Conservation (phyloP, 2,329 filamentous ascomycete species). For the Tolypocladium tundrense region DNA sequence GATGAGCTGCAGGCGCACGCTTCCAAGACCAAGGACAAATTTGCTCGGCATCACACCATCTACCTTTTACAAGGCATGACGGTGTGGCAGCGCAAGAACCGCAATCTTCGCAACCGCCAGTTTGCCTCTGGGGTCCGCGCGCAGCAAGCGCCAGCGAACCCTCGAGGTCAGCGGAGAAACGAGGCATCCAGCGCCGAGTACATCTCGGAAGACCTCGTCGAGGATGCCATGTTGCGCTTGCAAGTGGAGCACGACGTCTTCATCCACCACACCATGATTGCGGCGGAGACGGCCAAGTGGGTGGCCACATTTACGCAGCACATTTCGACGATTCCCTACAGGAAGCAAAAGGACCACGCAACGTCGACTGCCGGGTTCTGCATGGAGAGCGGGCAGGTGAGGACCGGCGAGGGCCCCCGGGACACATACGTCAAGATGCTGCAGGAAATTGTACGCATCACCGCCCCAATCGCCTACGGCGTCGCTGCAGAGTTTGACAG, state of each 20-base stretch:
- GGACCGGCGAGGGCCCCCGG: slow-evolving; percentile 50
- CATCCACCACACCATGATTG: slow-evolving; percentile 56
- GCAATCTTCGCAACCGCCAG: slow-evolving; percentile 54
- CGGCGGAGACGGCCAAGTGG: slow-evolving; percentile 61
- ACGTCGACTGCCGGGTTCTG: slow-evolving; percentile 56
- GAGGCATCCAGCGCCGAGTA: slow-evolving; percentile 30
- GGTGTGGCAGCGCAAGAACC: slow-evolving; percentile 58
- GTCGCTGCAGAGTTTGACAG: slow-evolving; percentile 51
- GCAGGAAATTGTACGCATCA: slow-evolving; percentile 63
- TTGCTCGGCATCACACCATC: slow-evolving; percentile 44
- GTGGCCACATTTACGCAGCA: slow-evolving; percentile 67
- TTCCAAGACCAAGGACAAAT: slow-evolving; percentile 39
- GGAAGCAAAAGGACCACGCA: slow-evolving; percentile 38
- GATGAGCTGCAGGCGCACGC: slow-evolving; percentile 50
- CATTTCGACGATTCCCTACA: slow-evolving; percentile 66
- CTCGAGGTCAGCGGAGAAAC: slow-evolving; percentile 26
- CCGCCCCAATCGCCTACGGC: slow-evolving; percentile 61
- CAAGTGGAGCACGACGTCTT: slow-evolving; percentile 58
- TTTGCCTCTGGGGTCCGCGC: slow-evolving; percentile 55
- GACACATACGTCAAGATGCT: slow-evolving; percentile 70
- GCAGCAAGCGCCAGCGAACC: slow-evolving; percentile 15
- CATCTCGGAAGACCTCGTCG: slow-evolving; percentile 57
- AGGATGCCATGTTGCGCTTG: slow-evolving; percentile 59
- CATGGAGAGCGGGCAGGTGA: slow-evolving; percentile 70
- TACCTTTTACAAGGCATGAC: slow-evolving; percentile 64